Conservation (phyloP, 2,329 filamentous ascomycete genomes). For the Byssothecium circinans region DNA sequence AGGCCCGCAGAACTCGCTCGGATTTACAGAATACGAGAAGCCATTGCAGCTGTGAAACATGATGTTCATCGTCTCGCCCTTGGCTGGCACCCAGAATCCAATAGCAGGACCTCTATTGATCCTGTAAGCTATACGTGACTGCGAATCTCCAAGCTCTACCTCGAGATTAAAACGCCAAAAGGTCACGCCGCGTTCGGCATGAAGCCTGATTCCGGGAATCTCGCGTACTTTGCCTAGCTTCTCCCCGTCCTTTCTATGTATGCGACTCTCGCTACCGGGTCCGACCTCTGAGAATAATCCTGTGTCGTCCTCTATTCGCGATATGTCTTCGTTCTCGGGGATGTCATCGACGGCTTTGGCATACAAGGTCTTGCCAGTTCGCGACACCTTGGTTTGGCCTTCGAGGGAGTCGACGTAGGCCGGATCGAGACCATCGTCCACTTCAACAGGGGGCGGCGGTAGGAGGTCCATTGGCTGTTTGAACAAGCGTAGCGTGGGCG, state of each 20-base stretch:
- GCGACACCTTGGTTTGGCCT: constrained; percentile 81
- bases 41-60: constrained; percentile 99
- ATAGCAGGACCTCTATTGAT: constrained; percentile 89
- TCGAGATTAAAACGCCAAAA: constrained; percentile 98
- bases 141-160: constrained; percentile 75
- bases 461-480: constrained; percentile 82
- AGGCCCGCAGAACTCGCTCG: constrained; percentile 82
- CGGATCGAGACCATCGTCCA: constrained; percentile 66
- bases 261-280: constrained; percentile 54
- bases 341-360: constrained; percentile 88
- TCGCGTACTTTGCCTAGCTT: constrained; percentile 79
- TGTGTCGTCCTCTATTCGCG: constrained; percentile 74
- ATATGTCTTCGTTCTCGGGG: constrained; percentile 76
- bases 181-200: constrained; percentile 82
- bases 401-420: constrained; percentile 90
- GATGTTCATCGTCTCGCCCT: constrained; percentile 88
- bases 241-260: constrained; percentile 71
- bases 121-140: constrained; percentile 89
- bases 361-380: constrained; percentile 83
- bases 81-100: constrained; percentile 91
- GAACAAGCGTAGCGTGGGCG: constrained; percentile 79
- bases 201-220: constrained; percentile 77
- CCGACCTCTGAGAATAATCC: constrained; percentile 76
- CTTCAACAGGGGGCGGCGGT: constrained; percentile 72
- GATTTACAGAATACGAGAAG: constrained; percentile 78